Evolutionary conservation across 2,329 filamentous ascomycete genomes (phyloP).

Genomic region (Aspergillus sp.): DNA sequence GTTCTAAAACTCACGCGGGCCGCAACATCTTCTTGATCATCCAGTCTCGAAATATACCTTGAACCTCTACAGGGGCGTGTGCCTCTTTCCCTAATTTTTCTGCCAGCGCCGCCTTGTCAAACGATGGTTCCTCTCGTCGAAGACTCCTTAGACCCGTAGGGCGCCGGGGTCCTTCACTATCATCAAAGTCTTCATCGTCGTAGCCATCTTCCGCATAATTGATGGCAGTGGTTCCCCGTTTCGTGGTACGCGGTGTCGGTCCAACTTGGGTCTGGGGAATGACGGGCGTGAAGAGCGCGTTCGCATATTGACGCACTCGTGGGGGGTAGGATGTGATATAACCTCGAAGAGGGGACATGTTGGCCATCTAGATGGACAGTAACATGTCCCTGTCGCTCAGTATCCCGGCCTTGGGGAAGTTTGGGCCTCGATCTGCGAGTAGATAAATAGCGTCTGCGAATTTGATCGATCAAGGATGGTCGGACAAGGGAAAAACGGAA

Average conservation of each 20-base stretch:
- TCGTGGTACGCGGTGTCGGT: conserved; percentile 79
- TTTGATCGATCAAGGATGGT: conserved; percentile 9
- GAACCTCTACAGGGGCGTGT: conserved; percentile 72
- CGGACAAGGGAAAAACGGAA: conserved; percentile 8
- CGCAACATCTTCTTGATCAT: conserved; percentile 69
- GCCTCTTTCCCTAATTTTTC: conserved; percentile 86
- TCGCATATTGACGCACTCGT: conserved; percentile 84
- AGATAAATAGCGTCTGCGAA: conserved; percentile 16
- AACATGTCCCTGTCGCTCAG: conserved; percentile 36
- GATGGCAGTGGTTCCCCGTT: conserved; percentile 92
- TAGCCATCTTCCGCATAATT: conserved; percentile 98
- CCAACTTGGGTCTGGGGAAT: conserved; percentile 68
- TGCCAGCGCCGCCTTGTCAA: conserved; percentile 62
- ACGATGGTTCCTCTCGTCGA: conserved; percentile 70
- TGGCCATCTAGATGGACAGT: conserved; percentile 32
- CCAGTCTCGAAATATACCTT: conserved; percentile 94
- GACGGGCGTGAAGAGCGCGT: conserved; percentile 84
- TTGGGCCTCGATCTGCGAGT: conserved; percentile 21
- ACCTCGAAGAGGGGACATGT: conserved; percentile 69
- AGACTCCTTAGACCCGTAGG: conserved; percentile 81
- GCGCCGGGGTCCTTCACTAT: conserved; percentile 66
- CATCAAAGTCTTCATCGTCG: conserved; percentile 67
- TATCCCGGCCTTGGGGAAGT: conserved; percentile 17
- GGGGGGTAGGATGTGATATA: conserved; percentile 91
- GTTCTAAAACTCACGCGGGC: conserved; percentile 39